phyloP scores from a whole-genome alignment of 2,329 filamentous ascomycete genomes.

The Fusarium gaditjirri region DNA sequence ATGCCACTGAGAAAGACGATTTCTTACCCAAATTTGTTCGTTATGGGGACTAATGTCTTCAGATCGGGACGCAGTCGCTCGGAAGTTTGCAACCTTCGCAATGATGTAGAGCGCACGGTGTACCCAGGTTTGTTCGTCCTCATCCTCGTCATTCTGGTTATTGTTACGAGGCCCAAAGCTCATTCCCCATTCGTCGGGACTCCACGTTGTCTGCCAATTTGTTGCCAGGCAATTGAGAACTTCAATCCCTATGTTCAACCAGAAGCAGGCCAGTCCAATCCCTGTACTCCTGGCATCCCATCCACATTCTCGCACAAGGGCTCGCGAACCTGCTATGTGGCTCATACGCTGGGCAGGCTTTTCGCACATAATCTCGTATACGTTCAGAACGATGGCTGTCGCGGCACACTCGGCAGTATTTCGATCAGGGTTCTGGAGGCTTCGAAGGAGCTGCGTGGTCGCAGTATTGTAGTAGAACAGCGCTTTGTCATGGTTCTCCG shows the following conservation, averaged over 20 bases:
- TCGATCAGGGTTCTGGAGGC: conserved; percentile 84
- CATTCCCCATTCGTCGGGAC: conserved; percentile 89
- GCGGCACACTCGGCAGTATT: conserved; percentile 87
- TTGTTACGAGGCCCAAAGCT: conserved; percentile 70
- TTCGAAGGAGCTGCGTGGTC: conserved; percentile 79
- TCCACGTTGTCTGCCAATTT: conserved; percentile 88
- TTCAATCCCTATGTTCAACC: conserved; percentile 92
- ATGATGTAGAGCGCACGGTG: conserved; percentile 90
- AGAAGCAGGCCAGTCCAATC: conserved; percentile 89
- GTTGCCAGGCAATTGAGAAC: conserved; percentile 88
- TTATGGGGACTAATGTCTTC: conserved; percentile 69
- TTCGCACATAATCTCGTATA: conserved; percentile 93
- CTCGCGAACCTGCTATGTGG: conserved; percentile 85
- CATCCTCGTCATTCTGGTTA: conserved; percentile 59
- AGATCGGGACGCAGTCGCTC: conserved; percentile 73
- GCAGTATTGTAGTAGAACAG: conserved; percentile 87
- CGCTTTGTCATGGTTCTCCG: conserved; percentile 80
- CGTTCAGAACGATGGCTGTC: conserved; percentile 87
- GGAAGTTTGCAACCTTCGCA: conserved; percentile 87
- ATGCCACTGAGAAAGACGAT: conserved; percentile 80
- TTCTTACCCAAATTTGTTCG: conserved; percentile 71
- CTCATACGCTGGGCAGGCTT: conserved; percentile 84
- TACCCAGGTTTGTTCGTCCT: conserved; percentile 79
- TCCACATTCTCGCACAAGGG: conserved; percentile 87
- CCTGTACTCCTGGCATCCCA: conserved; percentile 86